Evolutionary conservation across 1,139 yeast genomes (phyloP).

Genomic region (Suhomyces choctaworum): DNA sequence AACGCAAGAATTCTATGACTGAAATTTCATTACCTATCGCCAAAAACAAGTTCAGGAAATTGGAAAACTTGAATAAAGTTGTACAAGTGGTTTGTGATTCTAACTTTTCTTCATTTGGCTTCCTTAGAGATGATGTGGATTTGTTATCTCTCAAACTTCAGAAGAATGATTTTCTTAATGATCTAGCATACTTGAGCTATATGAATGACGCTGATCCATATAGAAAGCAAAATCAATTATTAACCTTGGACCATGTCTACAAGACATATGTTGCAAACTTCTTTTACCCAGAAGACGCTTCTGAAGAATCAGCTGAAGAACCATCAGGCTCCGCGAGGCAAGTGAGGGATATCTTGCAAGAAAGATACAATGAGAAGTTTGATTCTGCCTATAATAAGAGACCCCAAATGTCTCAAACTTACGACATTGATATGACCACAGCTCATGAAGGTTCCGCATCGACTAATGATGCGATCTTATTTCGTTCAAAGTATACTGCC

Average conservation of each 20-base stretch:
- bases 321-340: conserved; percentile 10
- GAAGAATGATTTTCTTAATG: conserved; percentile 45
- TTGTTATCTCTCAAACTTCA: conserved; percentile 50
- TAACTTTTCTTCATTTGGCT: conserved; percentile 65
- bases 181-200: conserved; percentile 54
- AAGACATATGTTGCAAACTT: conserved; percentile 30
- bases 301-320: conserved; percentile 15
- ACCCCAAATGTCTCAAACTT: conserved; percentile 4
- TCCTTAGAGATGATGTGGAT: conserved; percentile 64
- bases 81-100: conserved; percentile 67
- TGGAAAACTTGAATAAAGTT: conserved; percentile 55
- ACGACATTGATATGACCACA: conserved; percentile 3
- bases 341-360: conserved; percentile 21
- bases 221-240: conserved; percentile 38
- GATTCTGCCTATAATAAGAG: conserved; percentile 19
- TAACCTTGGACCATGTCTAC: conserved; percentile 21
- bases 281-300: conserved; percentile 24
- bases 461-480: not conserved
- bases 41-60: conserved; percentile 53
- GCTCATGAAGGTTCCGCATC: not conserved
- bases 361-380: conserved; percentile 18
- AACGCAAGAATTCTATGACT: conserved; percentile 37
- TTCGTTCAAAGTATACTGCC: conserved; percentile 1
- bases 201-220: conserved; percentile 22
- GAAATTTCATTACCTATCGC: conserved; percentile 28